These are phyloP conservation scores for Scheffersomyces lignicola DNA, from an alignment of 1,139 yeast species.

Conservation along the genomic window DNA sequence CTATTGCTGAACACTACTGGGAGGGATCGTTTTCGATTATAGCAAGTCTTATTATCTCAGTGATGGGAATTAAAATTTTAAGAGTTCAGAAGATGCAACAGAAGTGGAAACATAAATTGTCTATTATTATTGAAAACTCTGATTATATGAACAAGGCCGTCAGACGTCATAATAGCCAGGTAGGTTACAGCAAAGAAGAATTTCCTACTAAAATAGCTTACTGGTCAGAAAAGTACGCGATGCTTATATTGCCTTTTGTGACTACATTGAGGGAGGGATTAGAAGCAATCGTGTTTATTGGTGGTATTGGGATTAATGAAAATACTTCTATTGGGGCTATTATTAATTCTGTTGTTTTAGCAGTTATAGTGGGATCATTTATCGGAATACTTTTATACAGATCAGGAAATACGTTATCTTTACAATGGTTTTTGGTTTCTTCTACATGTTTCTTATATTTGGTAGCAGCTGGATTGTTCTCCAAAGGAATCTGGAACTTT, in stretches of 20 bases:
- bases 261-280: conserved; percentile 50
- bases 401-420: conserved; percentile 43
- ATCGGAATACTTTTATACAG: conserved; percentile 41
- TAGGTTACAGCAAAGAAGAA: conserved; percentile 6
- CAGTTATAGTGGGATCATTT: conserved; percentile 30
- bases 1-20: conserved; percentile 48
- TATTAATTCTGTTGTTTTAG: conserved; percentile 29
- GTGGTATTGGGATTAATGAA: conserved; percentile 49
- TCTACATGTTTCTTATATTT: conserved; percentile 45
- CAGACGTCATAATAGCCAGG: conserved; percentile 5
- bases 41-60: conserved; percentile 44
- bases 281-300: conserved; percentile 49
- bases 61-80: conserved; percentile 46
- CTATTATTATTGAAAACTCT: conserved; percentile 20
- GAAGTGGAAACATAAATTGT: conserved; percentile 78
- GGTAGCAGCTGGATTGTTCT: conserved; percentile 47
- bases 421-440: conserved; percentile 39
- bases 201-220: conserved; percentile 13
- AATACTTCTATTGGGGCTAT: conserved; percentile 36
- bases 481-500: conserved; percentile 49
- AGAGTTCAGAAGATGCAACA: conserved; percentile 62
- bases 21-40: conserved; percentile 45
- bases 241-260: conserved; percentile 45
- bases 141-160: conserved; percentile 17
- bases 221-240: conserved; percentile 36